These are phyloP conservation scores for Pythium angustatum DNA, from an alignment of 352 stramenopile genomes.

Conservation along the genomic window DNA sequence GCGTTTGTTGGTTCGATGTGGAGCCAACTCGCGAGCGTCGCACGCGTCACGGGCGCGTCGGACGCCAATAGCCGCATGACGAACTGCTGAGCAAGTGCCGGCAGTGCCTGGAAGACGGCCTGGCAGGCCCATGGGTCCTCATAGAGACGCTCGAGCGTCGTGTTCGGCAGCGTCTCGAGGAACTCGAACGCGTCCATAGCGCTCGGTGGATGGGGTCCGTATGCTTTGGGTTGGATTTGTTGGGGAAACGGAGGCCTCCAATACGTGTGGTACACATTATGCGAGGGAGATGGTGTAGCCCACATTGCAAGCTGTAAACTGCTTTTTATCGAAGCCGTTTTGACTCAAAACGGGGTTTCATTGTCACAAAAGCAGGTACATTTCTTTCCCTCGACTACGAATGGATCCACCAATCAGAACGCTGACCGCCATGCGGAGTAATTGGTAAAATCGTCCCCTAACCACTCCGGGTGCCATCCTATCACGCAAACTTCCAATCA, in stretches of 20 bases:
- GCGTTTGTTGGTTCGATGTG: conserved; percentile 37
- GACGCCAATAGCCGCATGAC: conserved; percentile 86
- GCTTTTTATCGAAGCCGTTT: too few species aligned
- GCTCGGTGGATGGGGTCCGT: conserved; percentile 34
- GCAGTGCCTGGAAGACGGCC: conserved; percentile 87
- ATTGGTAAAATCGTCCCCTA: neutral
- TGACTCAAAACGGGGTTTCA: too few species aligned
- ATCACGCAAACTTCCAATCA: conserved; percentile 5
- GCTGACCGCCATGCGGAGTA: too few species aligned
- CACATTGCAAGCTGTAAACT: too few species aligned
- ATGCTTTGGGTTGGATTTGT: too few species aligned
- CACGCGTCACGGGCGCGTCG: conserved; percentile 45
- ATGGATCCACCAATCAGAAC: neutral
- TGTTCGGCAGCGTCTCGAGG: conserved; percentile 75
- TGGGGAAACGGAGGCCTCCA: too few species aligned
- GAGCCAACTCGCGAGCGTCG: conserved; percentile 71
- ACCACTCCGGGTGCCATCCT: neutral
- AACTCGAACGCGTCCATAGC: conserved; percentile 87
- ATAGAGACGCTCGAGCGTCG: conserved; percentile 78
- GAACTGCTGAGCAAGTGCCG: conserved; percentile 87
- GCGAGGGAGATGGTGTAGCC: too few species aligned
- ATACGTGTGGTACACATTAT: conserved; percentile 3
- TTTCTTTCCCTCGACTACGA: too few species aligned
- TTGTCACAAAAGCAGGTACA: too few species aligned
- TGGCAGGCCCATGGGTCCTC: conserved; percentile 88